Evolutionary conservation across 2,329 filamentous ascomycete genomes (phyloP).

Genomic region (Fusarium dlaminii): DNA sequence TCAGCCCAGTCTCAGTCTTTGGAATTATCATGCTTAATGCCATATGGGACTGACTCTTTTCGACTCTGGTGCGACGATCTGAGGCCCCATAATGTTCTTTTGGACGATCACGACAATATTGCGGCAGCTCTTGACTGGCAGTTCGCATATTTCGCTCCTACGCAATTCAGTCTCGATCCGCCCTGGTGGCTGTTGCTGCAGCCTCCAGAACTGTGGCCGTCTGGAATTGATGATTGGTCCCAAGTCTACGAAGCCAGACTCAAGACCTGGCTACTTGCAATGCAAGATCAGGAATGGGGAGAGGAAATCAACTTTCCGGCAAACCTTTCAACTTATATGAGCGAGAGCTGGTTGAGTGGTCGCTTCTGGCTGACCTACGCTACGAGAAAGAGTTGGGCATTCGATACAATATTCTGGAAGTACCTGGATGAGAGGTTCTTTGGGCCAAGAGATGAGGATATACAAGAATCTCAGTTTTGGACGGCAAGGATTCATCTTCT

Average conservation of each 20-base stretch:
- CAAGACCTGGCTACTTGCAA: background rate
- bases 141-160: background rate
- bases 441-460: background rate
- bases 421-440: background rate
- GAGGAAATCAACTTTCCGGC: background rate
- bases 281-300: background rate
- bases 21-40: background rate
- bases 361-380: background rate
- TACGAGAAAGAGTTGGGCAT: background rate
- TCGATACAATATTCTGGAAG: background rate
- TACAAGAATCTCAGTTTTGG: background rate
- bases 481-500: background rate
- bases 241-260: background rate
- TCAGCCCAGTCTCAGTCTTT: constrained; percentile 34
- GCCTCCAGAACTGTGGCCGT: background rate
- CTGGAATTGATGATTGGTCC: background rate
- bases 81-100: constrained; percentile 2
- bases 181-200: background rate
- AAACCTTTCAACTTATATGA: background rate
- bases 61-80: constrained; percentile 50
- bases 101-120: background rate
- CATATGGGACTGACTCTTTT: background rate
- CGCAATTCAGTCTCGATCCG: background rate
- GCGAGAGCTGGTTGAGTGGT: background rate
- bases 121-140: background rate